These are phyloP conservation scores for Nemania sp. DNA, from an alignment of 2,329 filamentous ascomycete species.

Conservation along the genomic window DNA sequence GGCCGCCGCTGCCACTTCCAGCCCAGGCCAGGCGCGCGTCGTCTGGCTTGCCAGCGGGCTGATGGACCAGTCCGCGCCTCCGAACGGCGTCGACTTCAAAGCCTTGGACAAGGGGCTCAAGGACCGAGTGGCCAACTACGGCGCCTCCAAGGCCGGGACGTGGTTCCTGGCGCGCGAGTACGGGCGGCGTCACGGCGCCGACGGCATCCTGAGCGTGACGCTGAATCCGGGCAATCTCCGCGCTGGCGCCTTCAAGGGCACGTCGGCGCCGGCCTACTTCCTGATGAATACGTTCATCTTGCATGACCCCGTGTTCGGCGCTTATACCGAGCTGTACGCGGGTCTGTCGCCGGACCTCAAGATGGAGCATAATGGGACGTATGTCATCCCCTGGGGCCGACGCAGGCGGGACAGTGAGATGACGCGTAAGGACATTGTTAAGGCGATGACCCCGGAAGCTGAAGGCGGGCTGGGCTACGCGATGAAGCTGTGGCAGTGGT, in stretches of 20 bases:
- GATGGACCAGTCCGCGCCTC: slow-evolving; percentile 35
- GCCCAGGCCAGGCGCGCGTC: slow-evolving; percentile 29
- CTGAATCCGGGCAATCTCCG: slow-evolving; percentile 45
- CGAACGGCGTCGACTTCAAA: slow-evolving; percentile 39
- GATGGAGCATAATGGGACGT: slow-evolving; percentile 25
- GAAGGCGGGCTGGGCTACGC: slow-evolving; percentile 38
- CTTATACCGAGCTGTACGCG: slow-evolving; percentile 29
- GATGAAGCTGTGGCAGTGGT: slow-evolving; percentile 40
- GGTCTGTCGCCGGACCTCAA: slow-evolving; percentile 31
- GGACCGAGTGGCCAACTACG: slow-evolving; percentile 38
- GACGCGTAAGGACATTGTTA: slow-evolving; percentile 37
- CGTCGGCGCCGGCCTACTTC: slow-evolving; percentile 19
- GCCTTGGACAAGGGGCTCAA: slow-evolving; percentile 30
- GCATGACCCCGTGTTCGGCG: slow-evolving; percentile 27
- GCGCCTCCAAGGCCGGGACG: slow-evolving; percentile 44
- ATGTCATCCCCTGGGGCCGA: slow-evolving; percentile 30
- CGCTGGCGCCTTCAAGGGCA: slow-evolving; percentile 31
- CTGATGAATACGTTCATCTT: slow-evolving; percentile 18
- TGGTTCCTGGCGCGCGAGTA: slow-evolving; percentile 42
- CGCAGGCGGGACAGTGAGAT: slow-evolving; percentile 23
- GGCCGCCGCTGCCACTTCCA: slow-evolving; percentile 30
- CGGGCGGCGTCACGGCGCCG: slow-evolving; percentile 32
- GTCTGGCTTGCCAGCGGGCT: slow-evolving; percentile 39
- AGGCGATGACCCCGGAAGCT: slow-evolving; percentile 33
- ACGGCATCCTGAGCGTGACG: slow-evolving; percentile 36